Evolutionary conservation across 2,329 filamentous ascomycete genomes (phyloP), one percentile per base, ranked within the genome.

Genomic region (Cylindrodendrum hubeiense): DNA sequence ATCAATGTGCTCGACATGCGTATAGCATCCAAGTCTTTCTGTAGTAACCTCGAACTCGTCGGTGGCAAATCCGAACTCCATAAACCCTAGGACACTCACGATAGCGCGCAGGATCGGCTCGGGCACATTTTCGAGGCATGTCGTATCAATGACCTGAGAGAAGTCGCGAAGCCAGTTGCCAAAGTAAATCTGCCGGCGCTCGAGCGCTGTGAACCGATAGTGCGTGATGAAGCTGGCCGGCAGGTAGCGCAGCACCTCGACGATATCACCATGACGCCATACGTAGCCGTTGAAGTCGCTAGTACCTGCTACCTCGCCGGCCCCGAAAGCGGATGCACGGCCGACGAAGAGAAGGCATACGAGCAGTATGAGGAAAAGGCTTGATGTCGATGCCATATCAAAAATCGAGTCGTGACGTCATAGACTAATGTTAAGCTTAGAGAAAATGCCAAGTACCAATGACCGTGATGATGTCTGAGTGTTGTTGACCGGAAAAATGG

Each of bases 151-250:
- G 66, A 94, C 95, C 80, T 98, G 95, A 57, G 93, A 96, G 81
- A 98, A 98, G 81, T 98, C 95, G 65, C 87, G 89, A 34, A 97
- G 88, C 95, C 95, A 97, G 84, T 97, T 98, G 69, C 95, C 95
- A 83, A 98, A 98, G 84, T 98, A 98, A 68, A 97, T 34, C 43
- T 78, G 80, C 79, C 79, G 77, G 28, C 79, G 75, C 65, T 81
- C 76, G 3, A 81, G 71, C 50, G 77, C 73, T 0, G 79, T 80
- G 71, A 81, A 81, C 56, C 79, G 75, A 61, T 79, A 74, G 19
- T 76, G 71, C 2, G 79, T 81, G 47, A 80, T 53, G 65, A 81
- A 79, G 69, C 77, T 79, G 8, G 71, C 73, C 5, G 79, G 79
- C 17, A 81, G 66, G 65, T 71, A 80, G 15, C 78, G 75, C 6